These are phyloP conservation scores for Leishmania amazonensis DNA, from an alignment of 208 protist genomes.

Conservation along the genomic window DNA sequence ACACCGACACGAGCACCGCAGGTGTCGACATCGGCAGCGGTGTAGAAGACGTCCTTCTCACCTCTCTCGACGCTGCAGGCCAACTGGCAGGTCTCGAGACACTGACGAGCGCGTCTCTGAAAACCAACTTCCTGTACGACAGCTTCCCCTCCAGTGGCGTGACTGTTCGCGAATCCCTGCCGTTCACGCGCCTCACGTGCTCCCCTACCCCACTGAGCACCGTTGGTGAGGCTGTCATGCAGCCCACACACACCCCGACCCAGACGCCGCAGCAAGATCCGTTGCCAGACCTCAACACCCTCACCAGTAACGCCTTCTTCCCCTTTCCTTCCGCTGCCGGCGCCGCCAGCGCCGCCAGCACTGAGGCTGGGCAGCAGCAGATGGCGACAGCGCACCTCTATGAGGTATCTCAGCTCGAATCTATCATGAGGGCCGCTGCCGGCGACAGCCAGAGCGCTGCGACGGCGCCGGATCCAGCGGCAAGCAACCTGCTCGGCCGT, in stretches of 20 bases:
- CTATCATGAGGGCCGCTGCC: constrained; percentile 10
- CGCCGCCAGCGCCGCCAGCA: neutral
- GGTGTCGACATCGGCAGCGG: neutral
- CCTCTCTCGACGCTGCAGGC: constrained; percentile 1
- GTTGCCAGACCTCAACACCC: neutral
- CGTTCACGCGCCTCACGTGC: neutral
- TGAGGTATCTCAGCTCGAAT: constrained; percentile 7
- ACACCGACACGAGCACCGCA: neutral
- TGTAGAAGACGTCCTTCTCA: neutral
- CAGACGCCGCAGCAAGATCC: neutral
- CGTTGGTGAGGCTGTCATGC: neutral
- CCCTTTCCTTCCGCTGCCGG: neutral
- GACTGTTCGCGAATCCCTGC: neutral
- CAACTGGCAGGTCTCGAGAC: neutral
- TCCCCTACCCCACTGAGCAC: constrained; percentile 1
- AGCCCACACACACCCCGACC: neutral
- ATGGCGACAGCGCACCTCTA: neutral
- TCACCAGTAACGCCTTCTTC: neutral
- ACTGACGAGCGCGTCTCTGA: constrained; percentile 1
- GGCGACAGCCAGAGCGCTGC: constrained; percentile 1
- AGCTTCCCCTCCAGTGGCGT: constrained; percentile 13
- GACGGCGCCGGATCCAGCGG: neutral
- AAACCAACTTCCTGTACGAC: constrained; percentile 12
- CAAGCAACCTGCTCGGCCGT: neutral
- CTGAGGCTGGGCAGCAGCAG: neutral